Evolutionary conservation across 2,329 filamentous ascomycete species (phyloP), one percentile per base, ranked within the genome.

Genomic region (Ceratocystis destructans): DNA sequence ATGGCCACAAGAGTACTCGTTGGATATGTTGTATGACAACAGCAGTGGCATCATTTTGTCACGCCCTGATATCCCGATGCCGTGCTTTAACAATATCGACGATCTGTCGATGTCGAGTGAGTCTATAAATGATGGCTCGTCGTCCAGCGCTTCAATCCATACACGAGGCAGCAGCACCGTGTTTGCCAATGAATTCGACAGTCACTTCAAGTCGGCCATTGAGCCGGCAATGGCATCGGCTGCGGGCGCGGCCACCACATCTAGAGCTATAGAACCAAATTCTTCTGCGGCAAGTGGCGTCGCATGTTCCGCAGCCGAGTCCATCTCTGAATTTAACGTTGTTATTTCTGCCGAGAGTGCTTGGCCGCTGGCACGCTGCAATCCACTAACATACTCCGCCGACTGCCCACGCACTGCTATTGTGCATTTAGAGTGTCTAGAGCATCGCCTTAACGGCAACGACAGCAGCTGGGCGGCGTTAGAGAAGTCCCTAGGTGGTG

Each of bases 311-410:
- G 17, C 55, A 22, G 55, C 17, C 7, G 25, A 22, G 15, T 22
- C 55, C 6, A 7, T 78, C 6, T 73, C 76, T 6, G 79, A 81
- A 67, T 79, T 79, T 50, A 76, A 79, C 59, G 77, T 76, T 0
- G 76, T 82, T 15, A 74, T 80, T 12, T 77, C 76, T 1, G 77
- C 79, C 0, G 79, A 82, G 69, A 75, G 75, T 1, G 77, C 76
- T 0, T 83, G 80, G 80, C 79, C 80, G 12, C 70, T 82, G 37
- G 80, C 79, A 2, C 75, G 79, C 20, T 82, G 80, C 71, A 82
- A 79, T 66, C 77, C 76, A 0, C 76, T 75, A 1, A 73, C 76
- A 12, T 79, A 75, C 69, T 78, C 79, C 0, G 76, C 74, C 1
- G 72, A 74, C 1, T 82, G 79, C 63, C 79, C 78, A 0, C 75